Evolutionary conservation across 139 green algal species (phyloP), one percentile per base, ranked within the genome.

Genomic region (Picochlorum sp.): DNA sequence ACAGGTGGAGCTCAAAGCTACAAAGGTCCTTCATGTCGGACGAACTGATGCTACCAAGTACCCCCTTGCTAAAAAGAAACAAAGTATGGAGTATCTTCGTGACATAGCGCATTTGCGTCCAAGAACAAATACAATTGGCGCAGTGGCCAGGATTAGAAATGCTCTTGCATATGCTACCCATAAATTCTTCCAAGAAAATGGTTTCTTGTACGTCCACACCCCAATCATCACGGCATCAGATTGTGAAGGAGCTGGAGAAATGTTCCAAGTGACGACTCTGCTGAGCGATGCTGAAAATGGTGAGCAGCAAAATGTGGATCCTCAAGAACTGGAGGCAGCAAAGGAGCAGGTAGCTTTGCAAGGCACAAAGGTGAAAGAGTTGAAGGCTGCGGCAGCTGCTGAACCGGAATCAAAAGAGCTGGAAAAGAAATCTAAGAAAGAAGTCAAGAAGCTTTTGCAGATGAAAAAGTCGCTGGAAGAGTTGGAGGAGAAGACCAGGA

Each of bases 141-240:
- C 89, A 0, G 82, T 98, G 8, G 81, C 85, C 7, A 85, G 93
- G 65, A 92, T 99, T 56, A 88, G 93, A 70, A 97, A 92, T 76
- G 88, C 89, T 20, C 79, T 98, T 5, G 85, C 93, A 0, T 90
- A 78, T 37, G 93, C 93, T 36, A 98, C 93, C 22, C 93, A 99
- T 80, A 70, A n/a, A 30, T 97, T 96, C 74, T 97, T 97, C 79
- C 67, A 87, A 61, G 59, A 89, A 57, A 78, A 85, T 28, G 87
- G 83, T 57, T 98, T 99, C 67, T 67, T 94, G 52, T 99, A 99
- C 59, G 83, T 99, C 54, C 89, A 98, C 80, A 95, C 91, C 35
- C 93, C 93, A 53, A 85, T 98, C 55, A 85, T 99, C 58, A 97
- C 89, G 4, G 81, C 88, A 32, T 80, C 61, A 26, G 93, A 99